phyloP scores from a whole-genome alignment of 805 yeast species.

The Candida incommunis region DNA sequence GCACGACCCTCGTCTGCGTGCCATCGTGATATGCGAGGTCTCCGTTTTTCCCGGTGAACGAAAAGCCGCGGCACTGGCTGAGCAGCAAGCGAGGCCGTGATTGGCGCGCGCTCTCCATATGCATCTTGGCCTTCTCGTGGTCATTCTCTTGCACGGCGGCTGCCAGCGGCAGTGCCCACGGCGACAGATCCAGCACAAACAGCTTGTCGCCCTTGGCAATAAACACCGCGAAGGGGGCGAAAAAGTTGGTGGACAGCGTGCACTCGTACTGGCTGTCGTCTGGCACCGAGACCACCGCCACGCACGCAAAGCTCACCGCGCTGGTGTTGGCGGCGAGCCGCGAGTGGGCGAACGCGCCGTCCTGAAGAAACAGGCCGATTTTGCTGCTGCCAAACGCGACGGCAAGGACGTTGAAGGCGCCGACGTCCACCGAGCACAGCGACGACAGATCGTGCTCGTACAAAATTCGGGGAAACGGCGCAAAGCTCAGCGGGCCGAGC shows the following conservation, averaged over 20 bases:
- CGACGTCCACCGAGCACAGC: constrained; percentile 16
- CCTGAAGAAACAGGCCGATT: constrained; percentile 13
- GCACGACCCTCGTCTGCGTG: neutral
- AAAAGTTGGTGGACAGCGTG: neutral
- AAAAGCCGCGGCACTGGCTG: neutral
- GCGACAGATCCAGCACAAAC: constrained; percentile 5
- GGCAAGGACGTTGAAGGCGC: constrained; percentile 10
- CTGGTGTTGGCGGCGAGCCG: neutral
- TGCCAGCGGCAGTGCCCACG: constrained; percentile 6
- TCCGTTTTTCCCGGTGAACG: neutral
- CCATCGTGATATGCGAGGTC: neutral
- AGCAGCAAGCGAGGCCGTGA: neutral
- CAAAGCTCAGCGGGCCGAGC: constrained; percentile 42
- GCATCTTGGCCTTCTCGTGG: constrained; percentile 7
- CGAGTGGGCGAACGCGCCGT: constrained; percentile 3
- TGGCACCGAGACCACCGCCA: neutral
- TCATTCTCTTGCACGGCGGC: constrained; percentile 10
- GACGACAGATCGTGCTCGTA: constrained; percentile 31
- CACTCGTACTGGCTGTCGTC: neutral
- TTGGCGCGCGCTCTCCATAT: neutral
- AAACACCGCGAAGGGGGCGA: neutral
- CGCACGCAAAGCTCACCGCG: constrained; percentile 7
- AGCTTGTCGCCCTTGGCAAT: constrained; percentile 1
- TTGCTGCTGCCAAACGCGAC: constrained; percentile 10
- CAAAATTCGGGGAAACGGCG: constrained; percentile 37